Evolutionary conservation across 345 rosid genomes (phyloP), one percentile per base, ranked within the genome.

Genomic region (Anastatica hierochuntica): DNA sequence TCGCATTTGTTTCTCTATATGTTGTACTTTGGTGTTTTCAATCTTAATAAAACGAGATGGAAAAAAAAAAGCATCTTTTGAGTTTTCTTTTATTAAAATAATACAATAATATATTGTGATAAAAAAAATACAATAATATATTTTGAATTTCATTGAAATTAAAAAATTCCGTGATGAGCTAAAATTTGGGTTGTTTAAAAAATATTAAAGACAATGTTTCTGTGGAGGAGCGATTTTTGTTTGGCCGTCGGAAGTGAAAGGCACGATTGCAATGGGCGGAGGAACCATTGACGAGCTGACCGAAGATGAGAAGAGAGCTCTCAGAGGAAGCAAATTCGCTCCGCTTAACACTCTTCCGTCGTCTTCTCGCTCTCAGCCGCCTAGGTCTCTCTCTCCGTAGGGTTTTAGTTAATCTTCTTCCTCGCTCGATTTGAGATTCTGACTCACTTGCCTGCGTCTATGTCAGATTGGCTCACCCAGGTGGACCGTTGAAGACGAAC

Each of bases 251-350:
- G 33, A 0, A 35, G n/a, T 3, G 6, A 6, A 47, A 13, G 33
- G 33, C 49, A 13, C 34, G 17, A 30, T 49, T 19, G 60, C 8
- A 41, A 63, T 62, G 30, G 56, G 53, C 39, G 56, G 57, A 31
- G 63, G 49, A 58, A 63, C 52, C 27, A 64, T 36, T 16, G 84
- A 82, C 60, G 82, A 61, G 45, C 74, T 88, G 29, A 85, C 78
- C 69, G 98, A 92, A 73, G 96, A 92, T 63, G 98, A 84, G 56
- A 81, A 68, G 60, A 79, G 39, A 68, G 98, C 96, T 49, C 81
- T 92, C 2, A 76, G 98, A 52, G 98, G 96, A 50, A 92, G 96
- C 89, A 92, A 92, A 57, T 92, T 92, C 69, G 95, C 95, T 40
- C 94, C 98, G 14, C 90, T 92, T 6, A 87, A 84, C 44, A 76